phyloP scores from a whole-genome alignment of 2,329 filamentous ascomycete species.

The Trichoderma lentiforme region DNA sequence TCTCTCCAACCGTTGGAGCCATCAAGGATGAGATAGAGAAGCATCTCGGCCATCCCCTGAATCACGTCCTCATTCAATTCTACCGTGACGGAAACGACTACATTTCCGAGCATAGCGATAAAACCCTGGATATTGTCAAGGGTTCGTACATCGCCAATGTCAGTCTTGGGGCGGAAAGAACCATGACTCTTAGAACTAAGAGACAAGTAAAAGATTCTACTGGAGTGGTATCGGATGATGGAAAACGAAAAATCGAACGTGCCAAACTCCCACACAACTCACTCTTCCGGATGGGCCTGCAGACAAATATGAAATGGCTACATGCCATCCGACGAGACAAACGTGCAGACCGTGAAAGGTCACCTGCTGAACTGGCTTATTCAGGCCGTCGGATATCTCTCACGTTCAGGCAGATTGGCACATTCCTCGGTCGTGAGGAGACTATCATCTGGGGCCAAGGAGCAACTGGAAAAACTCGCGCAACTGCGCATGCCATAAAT shows the following conservation, averaged over 20 bases:
- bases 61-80: conserved; percentile 89
- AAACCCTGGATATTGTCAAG: conserved; percentile 84
- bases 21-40: conserved; percentile 69
- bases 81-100: conserved; percentile 88
- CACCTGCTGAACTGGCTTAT: conserved; percentile 66
- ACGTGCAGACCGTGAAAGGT: conserved; percentile 64
- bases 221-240: conserved; percentile 21
- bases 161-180: conserved; percentile 86
- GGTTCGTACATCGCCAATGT: conserved; percentile 87
- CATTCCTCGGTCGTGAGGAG: conserved; percentile 67
- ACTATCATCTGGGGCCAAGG: conserved; percentile 87
- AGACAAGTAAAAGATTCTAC: conserved; percentile 48
- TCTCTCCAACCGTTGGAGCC: conserved; percentile 67
- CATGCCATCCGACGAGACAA: conserved; percentile 92
- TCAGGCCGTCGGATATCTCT: conserved; percentile 79
- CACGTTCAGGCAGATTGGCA: conserved; percentile 87
- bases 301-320: conserved; percentile 82
- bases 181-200: conserved; percentile 86
- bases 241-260: conserved; percentile 59
- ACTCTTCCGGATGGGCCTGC: conserved; percentile 75
- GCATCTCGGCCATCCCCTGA: conserved; percentile 73
- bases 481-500: conserved; percentile 59
- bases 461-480: conserved; percentile 64
- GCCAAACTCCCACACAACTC: conserved; percentile 83
- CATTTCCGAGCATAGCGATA: conserved; percentile 96